Conservation (phyloP, 345 rosid species). For the Combretum micranthum region DNA sequence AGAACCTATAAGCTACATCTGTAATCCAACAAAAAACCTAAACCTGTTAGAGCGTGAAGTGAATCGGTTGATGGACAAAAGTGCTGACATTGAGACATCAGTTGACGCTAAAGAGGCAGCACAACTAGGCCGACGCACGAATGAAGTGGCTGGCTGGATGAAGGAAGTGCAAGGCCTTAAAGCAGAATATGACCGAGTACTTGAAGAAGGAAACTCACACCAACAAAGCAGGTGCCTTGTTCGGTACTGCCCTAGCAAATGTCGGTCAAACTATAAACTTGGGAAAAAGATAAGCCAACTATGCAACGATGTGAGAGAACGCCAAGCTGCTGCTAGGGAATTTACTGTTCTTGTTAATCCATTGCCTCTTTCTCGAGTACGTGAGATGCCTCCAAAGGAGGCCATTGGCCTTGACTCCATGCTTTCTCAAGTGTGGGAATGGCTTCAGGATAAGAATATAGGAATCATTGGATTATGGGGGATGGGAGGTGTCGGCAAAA, state of each 20-base stretch:
- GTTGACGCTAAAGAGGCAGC: not conserved
- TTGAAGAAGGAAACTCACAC: too few species aligned
- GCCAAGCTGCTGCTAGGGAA: not conserved
- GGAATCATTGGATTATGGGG: slow-evolving; percentile 16
- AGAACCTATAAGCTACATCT: too few species aligned
- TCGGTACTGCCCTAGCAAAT: too few species aligned
- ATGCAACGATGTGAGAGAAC: slow-evolving; percentile 3
- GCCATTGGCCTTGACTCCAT: slow-evolving; percentile 1
- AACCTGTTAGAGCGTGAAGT: too few species aligned
- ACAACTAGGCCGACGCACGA: slow-evolving; percentile 1
- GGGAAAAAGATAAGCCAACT: too few species aligned
- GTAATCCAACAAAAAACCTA: too few species aligned
- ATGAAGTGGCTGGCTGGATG: slow-evolving; percentile 2
- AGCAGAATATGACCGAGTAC: too few species aligned
- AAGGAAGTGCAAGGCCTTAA: too few species aligned
- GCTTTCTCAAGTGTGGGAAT: not conserved
- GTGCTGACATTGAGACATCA: too few species aligned
- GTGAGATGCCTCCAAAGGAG: not conserved
- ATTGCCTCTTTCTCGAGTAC: not conserved
- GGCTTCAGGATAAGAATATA: not conserved
- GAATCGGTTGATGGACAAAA: too few species aligned
- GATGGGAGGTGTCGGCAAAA: slow-evolving; percentile 19
- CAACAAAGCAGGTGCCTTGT: too few species aligned
- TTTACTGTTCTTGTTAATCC: not conserved
- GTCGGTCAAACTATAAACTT: too few species aligned